Percentiles rank a stretch among this genome's conserved stretches.
Conservation (phyloP, 2,329 filamentous ascomycete genomes). For the Arthrobotrys musiformis region DNA sequence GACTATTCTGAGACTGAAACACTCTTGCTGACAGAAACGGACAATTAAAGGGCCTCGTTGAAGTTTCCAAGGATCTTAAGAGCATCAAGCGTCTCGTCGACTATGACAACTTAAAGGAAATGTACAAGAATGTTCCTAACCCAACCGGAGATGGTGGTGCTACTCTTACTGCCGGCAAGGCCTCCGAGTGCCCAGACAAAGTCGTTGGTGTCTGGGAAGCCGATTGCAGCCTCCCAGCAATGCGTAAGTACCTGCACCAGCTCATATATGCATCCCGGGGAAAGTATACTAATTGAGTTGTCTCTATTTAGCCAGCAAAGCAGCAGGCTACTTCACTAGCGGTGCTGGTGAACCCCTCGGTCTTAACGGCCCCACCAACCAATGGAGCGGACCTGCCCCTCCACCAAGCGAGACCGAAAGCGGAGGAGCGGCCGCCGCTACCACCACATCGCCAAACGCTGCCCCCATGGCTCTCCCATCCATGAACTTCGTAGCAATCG, state of each 20-base stretch:
- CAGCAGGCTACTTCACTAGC: constrained; percentile 20
- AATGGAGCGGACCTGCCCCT: constrained; percentile 35
- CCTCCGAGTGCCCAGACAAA: constrained; percentile 33
- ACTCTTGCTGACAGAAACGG: constrained; percentile 1
- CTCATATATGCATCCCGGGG: background rate
- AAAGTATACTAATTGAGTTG: constrained; percentile 13
- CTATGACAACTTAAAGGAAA: constrained; percentile 66
- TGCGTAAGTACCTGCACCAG: constrained; percentile 40
- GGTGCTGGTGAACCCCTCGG: constrained; percentile 45
- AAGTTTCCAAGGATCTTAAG: constrained; percentile 59
- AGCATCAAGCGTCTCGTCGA: constrained; percentile 64
- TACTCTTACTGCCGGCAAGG: constrained; percentile 23
- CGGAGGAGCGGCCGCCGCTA: background rate
- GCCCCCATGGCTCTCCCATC: constrained; percentile 24
- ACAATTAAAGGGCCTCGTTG: constrained; percentile 55
- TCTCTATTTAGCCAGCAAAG: constrained; percentile 27
- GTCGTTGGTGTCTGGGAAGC: constrained; percentile 57
- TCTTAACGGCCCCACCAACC: constrained; percentile 50
- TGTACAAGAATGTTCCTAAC: constrained; percentile 64
- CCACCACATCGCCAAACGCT: constrained; percentile 28
- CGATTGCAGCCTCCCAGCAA: constrained; percentile 56
- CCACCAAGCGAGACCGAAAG: constrained; percentile 7
- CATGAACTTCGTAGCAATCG: constrained; percentile 36
- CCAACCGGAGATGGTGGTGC: constrained; percentile 68
- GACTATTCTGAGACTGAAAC: background rate